phyloP scores from a whole-genome alignment of 352 stramenopile genomes.

The Globisporangium carolinianum region DNA sequence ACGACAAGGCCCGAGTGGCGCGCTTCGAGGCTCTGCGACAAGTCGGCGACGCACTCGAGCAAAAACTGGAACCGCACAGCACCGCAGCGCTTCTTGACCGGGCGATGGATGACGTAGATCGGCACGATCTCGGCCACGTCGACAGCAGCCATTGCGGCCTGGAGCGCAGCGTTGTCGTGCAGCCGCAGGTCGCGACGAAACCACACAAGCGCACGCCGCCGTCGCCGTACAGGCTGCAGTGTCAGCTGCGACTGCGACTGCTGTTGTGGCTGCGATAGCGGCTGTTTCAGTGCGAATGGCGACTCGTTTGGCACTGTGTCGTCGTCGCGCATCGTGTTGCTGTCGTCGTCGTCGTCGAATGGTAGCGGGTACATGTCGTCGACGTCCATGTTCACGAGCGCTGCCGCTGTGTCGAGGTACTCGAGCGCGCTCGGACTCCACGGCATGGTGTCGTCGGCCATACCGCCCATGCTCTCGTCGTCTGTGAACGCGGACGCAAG shows the following conservation, averaged over 20 bases:
- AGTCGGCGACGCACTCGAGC: conserved; percentile 85
- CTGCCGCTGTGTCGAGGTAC: conserved; percentile 3
- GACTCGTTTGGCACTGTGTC: not conserved
- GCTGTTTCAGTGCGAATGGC: not conserved
- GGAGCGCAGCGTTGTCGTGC: conserved; percentile 93
- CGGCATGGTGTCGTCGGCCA: conserved; percentile 2
- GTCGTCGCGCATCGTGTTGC: not conserved
- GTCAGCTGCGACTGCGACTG: not conserved
- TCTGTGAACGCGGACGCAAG: not conserved
- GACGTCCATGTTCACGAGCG: conserved; percentile 5
- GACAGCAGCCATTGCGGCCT: conserved; percentile 36
- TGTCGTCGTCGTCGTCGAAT: not conserved
- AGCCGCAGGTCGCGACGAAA: conserved; percentile 93
- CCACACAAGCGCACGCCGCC: conserved; percentile 71
- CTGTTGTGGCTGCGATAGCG: not conserved
- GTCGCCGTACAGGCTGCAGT: not conserved
- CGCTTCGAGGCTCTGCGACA: conserved; percentile 30
- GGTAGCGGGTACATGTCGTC: conserved; percentile 4
- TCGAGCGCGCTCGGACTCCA: conserved; percentile 11
- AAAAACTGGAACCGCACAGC: conserved; percentile 87
- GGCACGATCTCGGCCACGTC: conserved; percentile 41
- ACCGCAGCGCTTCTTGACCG: conserved; percentile 60
- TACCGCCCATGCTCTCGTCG: conserved; percentile 5
- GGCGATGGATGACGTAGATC: conserved; percentile 84
- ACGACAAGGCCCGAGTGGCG: conserved; percentile 41